These are phyloP conservation scores for Cryptococcus sp. DNA, from an alignment of 1,284 basidiomycete genomes.

Conservation along the genomic window DNA sequence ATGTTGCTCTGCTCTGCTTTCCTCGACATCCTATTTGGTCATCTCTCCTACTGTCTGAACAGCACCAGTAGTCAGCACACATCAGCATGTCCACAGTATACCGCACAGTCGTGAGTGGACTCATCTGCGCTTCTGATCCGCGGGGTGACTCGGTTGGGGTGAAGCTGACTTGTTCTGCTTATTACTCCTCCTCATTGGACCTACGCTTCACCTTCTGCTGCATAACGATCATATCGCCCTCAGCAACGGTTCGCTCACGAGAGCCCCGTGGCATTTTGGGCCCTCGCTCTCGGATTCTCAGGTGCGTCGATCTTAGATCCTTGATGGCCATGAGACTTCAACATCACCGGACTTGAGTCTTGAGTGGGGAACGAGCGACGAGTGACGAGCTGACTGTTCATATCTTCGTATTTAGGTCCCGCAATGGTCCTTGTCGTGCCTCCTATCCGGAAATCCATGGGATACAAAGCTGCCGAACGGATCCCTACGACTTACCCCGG, in stretches of 20 bases:
- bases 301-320: slow-evolving; percentile 25
- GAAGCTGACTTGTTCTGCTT: not conserved
- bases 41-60: not conserved
- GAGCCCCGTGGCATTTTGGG: slow-evolving; percentile 88
- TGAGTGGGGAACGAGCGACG: too few species aligned
- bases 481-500: slow-evolving; percentile 84
- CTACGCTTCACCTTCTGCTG: not conserved
- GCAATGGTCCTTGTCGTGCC: slow-evolving; percentile 74
- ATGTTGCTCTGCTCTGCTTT: not conserved
- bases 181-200: not conserved
- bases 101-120: slow-evolving; percentile 4
- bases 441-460: slow-evolving; percentile 68
- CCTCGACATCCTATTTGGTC: not conserved
- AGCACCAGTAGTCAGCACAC: too few species aligned
- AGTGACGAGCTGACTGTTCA: too few species aligned
- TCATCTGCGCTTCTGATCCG: not conserved
- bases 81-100: slow-evolving; percentile 13
- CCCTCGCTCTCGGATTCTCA: slow-evolving; percentile 57
- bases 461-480: slow-evolving; percentile 71
- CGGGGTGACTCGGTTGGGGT: not conserved
- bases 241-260: slow-evolving; percentile 85
- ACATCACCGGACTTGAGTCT: too few species aligned
- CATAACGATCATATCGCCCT: too few species aligned
- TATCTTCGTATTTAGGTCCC: slow-evolving; percentile 62
- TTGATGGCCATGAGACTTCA: not conserved